A percentile compares a stretch with the other conserved stretches of the same genome.
These are phyloP conservation scores for Niveomyces coronatus DNA, from an alignment of 2,329 filamentous ascomycete species.

Conservation along the genomic window DNA sequence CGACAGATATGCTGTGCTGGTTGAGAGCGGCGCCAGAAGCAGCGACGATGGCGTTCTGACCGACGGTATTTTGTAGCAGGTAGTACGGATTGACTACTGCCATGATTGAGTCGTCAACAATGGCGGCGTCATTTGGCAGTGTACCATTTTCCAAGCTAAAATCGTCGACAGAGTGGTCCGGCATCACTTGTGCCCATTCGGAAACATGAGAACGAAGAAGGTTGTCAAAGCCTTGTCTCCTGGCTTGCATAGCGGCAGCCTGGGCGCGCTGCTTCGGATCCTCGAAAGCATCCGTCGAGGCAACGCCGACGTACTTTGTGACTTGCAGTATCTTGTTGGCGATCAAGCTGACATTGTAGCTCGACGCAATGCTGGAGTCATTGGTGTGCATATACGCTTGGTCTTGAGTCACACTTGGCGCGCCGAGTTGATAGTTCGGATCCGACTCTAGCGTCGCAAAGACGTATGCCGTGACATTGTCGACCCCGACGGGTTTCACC, in stretches of 20 bases:
- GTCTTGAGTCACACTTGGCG: slow-evolving; percentile 31
- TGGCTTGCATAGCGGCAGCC: slow-evolving; percentile 36
- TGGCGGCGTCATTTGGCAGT: slow-evolving; percentile 44
- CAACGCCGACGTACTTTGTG: slow-evolving; percentile 58
- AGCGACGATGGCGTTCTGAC: slow-evolving; percentile 29
- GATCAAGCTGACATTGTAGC: slow-evolving; percentile 40
- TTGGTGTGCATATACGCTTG: slow-evolving; percentile 42
- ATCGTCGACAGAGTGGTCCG: slow-evolving; percentile 51
- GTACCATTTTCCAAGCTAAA: slow-evolving; percentile 46
- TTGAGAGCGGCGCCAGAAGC: slow-evolving; percentile 33
- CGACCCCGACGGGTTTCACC: slow-evolving; percentile 51
- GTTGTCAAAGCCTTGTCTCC: slow-evolving; percentile 41
- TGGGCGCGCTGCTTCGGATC: slow-evolving; percentile 45
- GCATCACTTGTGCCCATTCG: slow-evolving; percentile 54
- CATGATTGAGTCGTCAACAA: slow-evolving; percentile 43
- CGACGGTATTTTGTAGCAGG: slow-evolving; percentile 40
- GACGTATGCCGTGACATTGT: slow-evolving; percentile 48
- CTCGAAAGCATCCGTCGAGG: slow-evolving; percentile 57
- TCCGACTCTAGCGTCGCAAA: slow-evolving; percentile 33
- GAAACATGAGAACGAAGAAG: slow-evolving; percentile 44
- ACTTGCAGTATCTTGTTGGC: slow-evolving; percentile 44
- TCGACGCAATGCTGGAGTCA: slow-evolving; percentile 54
- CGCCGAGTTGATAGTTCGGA: slow-evolving; percentile 23
- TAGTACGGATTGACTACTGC: slow-evolving; percentile 46
- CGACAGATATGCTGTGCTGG: slow-evolving; percentile 17